A percentile compares a stretch with the other conserved stretches of the same genome.
Evolutionary conservation across 2,329 filamentous ascomycete species (phyloP).

Genomic region (Pseudopithomyces maydicus): DNA sequence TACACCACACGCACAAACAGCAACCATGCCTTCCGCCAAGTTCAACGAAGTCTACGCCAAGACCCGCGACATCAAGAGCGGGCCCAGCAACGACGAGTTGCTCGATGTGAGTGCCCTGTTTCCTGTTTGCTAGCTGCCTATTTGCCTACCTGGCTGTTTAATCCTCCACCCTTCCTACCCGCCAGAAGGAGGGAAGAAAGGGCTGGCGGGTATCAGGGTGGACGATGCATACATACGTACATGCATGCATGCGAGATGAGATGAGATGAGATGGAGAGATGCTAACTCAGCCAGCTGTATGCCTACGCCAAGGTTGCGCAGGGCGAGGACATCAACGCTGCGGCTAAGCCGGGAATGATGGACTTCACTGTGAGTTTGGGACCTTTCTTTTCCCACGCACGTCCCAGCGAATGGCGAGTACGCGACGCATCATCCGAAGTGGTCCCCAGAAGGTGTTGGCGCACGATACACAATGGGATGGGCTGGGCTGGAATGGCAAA

Average conservation of each 20-base stretch:
- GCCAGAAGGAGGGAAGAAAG: too few relatives aligned
- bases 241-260: neutral
- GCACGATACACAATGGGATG: too few relatives aligned
- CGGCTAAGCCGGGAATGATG: slow-evolving; percentile 67
- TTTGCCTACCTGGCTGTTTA: too few relatives aligned
- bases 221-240: too few relatives aligned
- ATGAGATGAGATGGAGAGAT: neutral
- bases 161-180: too few relatives aligned
- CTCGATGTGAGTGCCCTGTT: slow-evolving; percentile 54
- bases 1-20: too few relatives aligned
- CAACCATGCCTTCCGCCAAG: slow-evolving; percentile 34
- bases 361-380: slow-evolving; percentile 65
- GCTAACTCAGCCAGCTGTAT: slow-evolving; percentile 52
- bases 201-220: too few relatives aligned
- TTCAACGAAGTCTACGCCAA: slow-evolving; percentile 40
- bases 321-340: slow-evolving; percentile 45
- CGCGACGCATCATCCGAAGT: neutral
- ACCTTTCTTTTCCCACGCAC: neutral
- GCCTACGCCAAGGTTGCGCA: slow-evolving; percentile 52
- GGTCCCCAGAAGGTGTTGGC: too few relatives aligned
- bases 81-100: slow-evolving; percentile 39
- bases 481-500: too few relatives aligned
- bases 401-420: neutral
- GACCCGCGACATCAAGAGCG: slow-evolving; percentile 34
- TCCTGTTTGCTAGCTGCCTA: too few relatives aligned